Percentiles rank a stretch among this genome's conserved stretches.
Conservation (phyloP, 1,139 yeast genomes). For the Yamadazyma aaseri region DNA sequence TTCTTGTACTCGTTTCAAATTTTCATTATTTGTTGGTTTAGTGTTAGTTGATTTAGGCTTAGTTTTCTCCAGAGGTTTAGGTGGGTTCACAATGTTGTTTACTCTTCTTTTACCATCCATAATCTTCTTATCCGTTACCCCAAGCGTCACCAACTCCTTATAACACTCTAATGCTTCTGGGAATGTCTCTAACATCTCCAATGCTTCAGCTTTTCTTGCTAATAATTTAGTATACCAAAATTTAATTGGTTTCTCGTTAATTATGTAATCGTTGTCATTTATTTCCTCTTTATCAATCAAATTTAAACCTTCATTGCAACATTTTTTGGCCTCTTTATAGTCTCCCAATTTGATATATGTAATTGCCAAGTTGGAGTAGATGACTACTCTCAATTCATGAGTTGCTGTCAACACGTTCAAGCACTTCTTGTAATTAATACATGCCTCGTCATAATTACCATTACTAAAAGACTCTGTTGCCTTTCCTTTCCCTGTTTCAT, state of each 20-base stretch:
- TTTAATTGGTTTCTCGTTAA: slow-evolving; percentile 57
- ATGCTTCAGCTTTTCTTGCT: slow-evolving; percentile 74
- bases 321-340: slow-evolving; percentile 56
- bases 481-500: slow-evolving; percentile 53
- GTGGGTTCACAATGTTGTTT: slow-evolving; percentile 58
- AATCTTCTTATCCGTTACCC: slow-evolving; percentile 60
- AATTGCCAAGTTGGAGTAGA: slow-evolving; percentile 75
- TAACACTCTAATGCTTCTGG: slow-evolving; percentile 62
- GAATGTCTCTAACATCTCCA: slow-evolving; percentile 75
- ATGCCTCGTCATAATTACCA: slow-evolving; percentile 81
- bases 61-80: slow-evolving; percentile 18
- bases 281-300: slow-evolving; percentile 44
- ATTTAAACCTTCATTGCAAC: slow-evolving; percentile 56
- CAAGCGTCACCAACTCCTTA: slow-evolving; percentile 57
- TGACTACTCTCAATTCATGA: slow-evolving; percentile 68
- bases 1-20: slow-evolving; percentile 31
- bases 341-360: slow-evolving; percentile 74
- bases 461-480: slow-evolving; percentile 66
- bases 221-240: slow-evolving; percentile 74
- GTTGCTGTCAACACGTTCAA: slow-evolving; percentile 58
- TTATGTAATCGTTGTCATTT: slow-evolving; percentile 18
- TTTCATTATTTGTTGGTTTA: slow-evolving; percentile 15
- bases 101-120: slow-evolving; percentile 87
- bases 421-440: slow-evolving; percentile 59
- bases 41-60: slow-evolving; percentile 10